Conservation (phyloP, 805 yeast species). For the Osmozyma mogii region DNA sequence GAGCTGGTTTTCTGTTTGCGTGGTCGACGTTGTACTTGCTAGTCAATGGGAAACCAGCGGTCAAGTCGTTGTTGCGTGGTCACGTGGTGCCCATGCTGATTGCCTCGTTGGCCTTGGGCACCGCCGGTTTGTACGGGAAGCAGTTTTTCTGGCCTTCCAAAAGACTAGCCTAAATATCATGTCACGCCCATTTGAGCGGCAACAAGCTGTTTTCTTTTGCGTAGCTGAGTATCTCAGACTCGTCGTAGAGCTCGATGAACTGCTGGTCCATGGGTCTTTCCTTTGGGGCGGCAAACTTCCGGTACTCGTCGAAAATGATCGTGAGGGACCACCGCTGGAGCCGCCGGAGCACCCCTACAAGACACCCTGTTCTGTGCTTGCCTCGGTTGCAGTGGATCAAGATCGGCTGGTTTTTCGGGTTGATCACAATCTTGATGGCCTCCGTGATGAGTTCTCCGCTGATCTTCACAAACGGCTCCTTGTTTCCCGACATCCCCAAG, state of each 20-base stretch:
- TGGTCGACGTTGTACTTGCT: slow-evolving; percentile 74
- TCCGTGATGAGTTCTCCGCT: slow-evolving; percentile 59
- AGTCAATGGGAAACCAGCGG: slow-evolving; percentile 57
- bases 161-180: slow-evolving; percentile 6
- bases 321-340: slow-evolving; percentile 89
- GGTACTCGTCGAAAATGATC: slow-evolving; percentile 91
- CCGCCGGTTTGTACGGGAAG: slow-evolving; percentile 61
- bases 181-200: slow-evolving; percentile 56
- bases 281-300: slow-evolving; percentile 92
- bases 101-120: slow-evolving; percentile 49
- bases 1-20: slow-evolving; percentile 72
- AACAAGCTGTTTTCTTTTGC: slow-evolving; percentile 51
- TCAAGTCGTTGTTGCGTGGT: slow-evolving; percentile 45
- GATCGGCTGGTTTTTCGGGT: slow-evolving; percentile 87
- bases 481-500: slow-evolving; percentile 91
- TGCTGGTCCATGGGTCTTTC: slow-evolving; percentile 94
- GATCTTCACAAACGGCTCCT: slow-evolving; percentile 84
- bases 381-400: slow-evolving; percentile 95
- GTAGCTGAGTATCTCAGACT: slow-evolving; percentile 45
- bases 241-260: slow-evolving; percentile 84
- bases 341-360: slow-evolving; percentile 86
- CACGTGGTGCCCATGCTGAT: slow-evolving; percentile 58
- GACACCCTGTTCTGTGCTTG: slow-evolving; percentile 93
- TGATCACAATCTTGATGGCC: slow-evolving; percentile 71
- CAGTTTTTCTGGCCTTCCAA: slow-evolving; percentile 46